Evolutionary conservation across 768 basidiomycete species (phyloP), one percentile per base, ranked within the genome.

Genomic region (Amanita inopinata): DNA sequence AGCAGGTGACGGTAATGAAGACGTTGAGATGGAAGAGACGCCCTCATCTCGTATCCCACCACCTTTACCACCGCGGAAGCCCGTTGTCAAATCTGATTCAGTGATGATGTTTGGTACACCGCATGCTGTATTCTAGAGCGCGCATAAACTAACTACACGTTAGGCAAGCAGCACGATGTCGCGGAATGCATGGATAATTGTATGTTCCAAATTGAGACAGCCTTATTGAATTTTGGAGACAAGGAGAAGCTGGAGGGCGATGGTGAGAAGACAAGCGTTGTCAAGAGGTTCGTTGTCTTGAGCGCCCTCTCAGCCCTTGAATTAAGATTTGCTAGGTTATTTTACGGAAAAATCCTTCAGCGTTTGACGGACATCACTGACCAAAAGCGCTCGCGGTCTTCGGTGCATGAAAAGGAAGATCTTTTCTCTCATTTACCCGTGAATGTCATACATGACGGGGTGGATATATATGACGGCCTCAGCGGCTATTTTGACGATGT

Each of bases 131-230:
- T 31, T 45, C 11, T 8, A 37, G 23, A 40, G 14, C 27, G 40
- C 55, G 30, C 53, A 24, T 24, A 37, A 35, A 48, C n/a, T 55
- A 31, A 20, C 35, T 46, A 45, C 5, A 15, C 15, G 2, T 5
- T 25, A 90, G 92, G 94, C 4, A 83, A 85, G 53, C 96, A 99
- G 54, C 94, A 99, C 55, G 96, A 99, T 58, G 93, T 98, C 9
- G 83, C 94, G 0, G 96, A 99, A 62, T 97, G 94, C 62, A 90
- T 98, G 84, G 94, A 98, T 61, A 98, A 98, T 54, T 93, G 93
- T 66, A 85, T 99, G 72, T 96, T 96, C 64, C 96, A 98, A 61
- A 91, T 98, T 38, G 96, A 99, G 61, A 84, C 89, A 3, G 92
- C 91, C 1, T 59, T 90, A 35, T 67, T 90, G 28, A 85, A 85